These are phyloP conservation scores for Rosa persica DNA, from an alignment of 306 rosid species.

Conservation along the genomic window DNA sequence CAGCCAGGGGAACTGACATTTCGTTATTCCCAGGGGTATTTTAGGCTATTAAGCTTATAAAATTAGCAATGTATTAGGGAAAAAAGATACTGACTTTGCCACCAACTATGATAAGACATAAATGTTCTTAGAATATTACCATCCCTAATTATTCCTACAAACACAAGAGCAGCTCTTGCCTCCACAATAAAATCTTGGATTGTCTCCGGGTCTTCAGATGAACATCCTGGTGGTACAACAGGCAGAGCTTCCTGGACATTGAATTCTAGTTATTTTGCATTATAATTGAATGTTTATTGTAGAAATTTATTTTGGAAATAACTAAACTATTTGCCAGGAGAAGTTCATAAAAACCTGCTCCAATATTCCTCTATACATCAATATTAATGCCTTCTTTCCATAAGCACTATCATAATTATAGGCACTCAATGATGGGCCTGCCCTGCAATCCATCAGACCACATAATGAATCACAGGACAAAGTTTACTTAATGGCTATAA, in stretches of 20 bases:
- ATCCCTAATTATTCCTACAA: constrained; percentile 95
- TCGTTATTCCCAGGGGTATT: neutral
- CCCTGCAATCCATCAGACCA: constrained; percentile 60
- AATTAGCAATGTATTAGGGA: neutral
- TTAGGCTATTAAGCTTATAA: neutral
- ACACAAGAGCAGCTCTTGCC: constrained; percentile 85
- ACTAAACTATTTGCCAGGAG: constrained; percentile 17
- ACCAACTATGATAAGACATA: neutral
- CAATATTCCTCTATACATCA: constrained; percentile 93
- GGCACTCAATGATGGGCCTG: constrained; percentile 88
- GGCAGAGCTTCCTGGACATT: constrained; percentile 78
- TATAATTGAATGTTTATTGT: constrained; percentile 13
- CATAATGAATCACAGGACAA: constrained; percentile 15
- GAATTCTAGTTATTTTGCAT: constrained; percentile 32
- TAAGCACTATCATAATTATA: constrained; percentile 93
- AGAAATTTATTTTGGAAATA: constrained; percentile 17
- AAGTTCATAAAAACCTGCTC: constrained; percentile 69
- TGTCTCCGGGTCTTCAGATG: constrained; percentile 66
- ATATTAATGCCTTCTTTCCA: constrained; percentile 79
- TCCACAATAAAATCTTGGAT: constrained; percentile 68
- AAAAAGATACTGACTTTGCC: neutral
- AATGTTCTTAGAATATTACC: constrained; percentile 21
- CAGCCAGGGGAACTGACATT: neutral
- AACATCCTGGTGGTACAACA: constrained; percentile 93
- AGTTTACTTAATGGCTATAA: constrained; percentile 9